Base-by-base conservation (phyloP, 768 basidiomycete genomes). In the Naganishia onofrii region DNA sequence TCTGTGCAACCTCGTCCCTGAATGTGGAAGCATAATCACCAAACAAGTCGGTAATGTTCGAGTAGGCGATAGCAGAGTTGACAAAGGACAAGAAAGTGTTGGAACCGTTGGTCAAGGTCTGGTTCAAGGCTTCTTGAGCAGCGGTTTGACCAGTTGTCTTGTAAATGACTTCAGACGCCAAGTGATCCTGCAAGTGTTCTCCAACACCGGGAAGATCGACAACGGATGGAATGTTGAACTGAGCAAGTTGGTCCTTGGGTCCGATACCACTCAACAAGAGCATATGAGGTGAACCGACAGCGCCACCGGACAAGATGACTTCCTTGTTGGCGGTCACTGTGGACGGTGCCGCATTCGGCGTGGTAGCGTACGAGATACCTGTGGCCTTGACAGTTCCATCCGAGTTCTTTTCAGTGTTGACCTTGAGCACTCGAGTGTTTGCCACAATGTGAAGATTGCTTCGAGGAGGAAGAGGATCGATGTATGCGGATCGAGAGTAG, bases 181-280 rank as follows among this genome's bases (percentile, higher is more conserved):
- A 72, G 72, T 92, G 91, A 75, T 93, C 91, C 54, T 85, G 82
- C 21, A 93, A 84, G 77, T 91, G 84, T 10, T 85, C 82, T 17
- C 92, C 92, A 23, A 93, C 90, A 13, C 87, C 87, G 0, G 89
- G 88, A 1, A 89, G 84, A 73, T 91, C 86, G 7, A 86, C 76
- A 23, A 88, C 81, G 34, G 87, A 80, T 0, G 85, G 82, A 26
- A 93, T 87, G 6, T 80, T 79, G 68, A 87, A 81, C 44, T 82
- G 77, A 13, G 82, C 72, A 44, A 92, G 83, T 15, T 89, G 84
- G 0, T 82, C 82, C 1, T 84, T 83, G 42, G 90, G 89, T 2
- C 91, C 92, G 56, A 93, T 82, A 13, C 92, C 92, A 0, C 88
- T 89, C 2, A 88, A 78, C 73, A 88, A 85, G 76, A 88, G 83